These are phyloP conservation scores for Colletotrichum spaethianum DNA, from an alignment of 2,329 filamentous ascomycete species.

Conservation along the genomic window DNA sequence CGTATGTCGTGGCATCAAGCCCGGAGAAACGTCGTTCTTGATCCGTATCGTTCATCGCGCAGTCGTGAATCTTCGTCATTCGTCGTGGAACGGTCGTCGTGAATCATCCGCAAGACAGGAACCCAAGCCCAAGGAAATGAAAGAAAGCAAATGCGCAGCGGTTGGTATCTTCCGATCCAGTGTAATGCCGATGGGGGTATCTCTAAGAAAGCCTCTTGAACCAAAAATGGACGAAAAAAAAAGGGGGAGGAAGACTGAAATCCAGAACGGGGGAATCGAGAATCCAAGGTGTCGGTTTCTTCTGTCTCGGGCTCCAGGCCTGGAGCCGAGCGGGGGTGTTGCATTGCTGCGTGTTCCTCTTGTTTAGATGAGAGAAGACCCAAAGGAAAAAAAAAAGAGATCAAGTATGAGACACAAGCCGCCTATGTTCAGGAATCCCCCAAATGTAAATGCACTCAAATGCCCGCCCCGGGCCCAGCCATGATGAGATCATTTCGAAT, in stretches of 20 bases:
- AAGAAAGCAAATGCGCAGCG: conserved; percentile 56
- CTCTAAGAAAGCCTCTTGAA: conserved; percentile 60
- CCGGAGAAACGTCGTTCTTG: conserved; percentile 45
- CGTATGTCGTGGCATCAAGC: conserved; percentile 51
- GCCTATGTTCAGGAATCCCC: conserved; percentile 63
- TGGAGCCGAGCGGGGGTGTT: conserved; percentile 61
- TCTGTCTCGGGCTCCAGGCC: conserved; percentile 59
- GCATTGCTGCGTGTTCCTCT: conserved; percentile 77
- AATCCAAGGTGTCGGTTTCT: conserved; percentile 56
- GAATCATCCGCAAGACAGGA: conserved; percentile 63
- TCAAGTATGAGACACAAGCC: conserved; percentile 55
- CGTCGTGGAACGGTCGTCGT: conserved; percentile 60
- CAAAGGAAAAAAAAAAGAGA: conserved; percentile 48
- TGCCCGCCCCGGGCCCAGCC: conserved; percentile 68
- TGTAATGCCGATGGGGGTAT: conserved; percentile 53
- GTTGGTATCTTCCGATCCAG: conserved; percentile 47
- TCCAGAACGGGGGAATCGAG: conserved; percentile 55
- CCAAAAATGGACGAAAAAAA: conserved; percentile 51
- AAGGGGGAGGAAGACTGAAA: conserved; percentile 47
- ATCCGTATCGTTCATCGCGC: conserved; percentile 48
- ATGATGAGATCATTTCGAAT: conserved; percentile 58
- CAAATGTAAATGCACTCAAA: conserved; percentile 68
- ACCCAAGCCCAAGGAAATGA: conserved; percentile 53
- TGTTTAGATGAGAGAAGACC: conserved; percentile 58
- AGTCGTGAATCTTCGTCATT: conserved; percentile 54